A percentile compares a stretch with the other conserved stretches of the same genome.
Conservation (phyloP, 2,329 filamentous ascomycete species). For the Aspergillus transmontanensis region DNA sequence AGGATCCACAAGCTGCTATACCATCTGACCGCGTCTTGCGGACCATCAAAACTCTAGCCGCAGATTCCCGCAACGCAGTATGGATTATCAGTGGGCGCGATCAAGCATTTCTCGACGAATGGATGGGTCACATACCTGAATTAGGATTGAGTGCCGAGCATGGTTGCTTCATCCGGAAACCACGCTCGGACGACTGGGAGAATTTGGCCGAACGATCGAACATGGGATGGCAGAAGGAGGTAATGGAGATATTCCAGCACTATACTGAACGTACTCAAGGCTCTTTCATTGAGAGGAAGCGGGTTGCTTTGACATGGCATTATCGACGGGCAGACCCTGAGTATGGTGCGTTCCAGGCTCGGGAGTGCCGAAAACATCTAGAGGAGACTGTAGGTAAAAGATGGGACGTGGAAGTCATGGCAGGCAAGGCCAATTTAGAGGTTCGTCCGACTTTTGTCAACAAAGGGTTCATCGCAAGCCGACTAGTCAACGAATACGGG, state of each 20-base stretch:
- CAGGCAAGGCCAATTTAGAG: conserved; percentile 93
- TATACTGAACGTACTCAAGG: conserved; percentile 87
- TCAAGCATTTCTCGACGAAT: conserved; percentile 85
- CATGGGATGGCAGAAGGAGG: conserved; percentile 90
- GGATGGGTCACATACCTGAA: conserved; percentile 86
- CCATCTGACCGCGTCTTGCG: conserved; percentile 81
- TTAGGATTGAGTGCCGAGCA: conserved; percentile 97
- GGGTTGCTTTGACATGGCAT: conserved; percentile 94
- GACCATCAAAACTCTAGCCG: conserved; percentile 75
- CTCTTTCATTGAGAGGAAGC: conserved; percentile 91
- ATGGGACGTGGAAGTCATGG: conserved; percentile 95
- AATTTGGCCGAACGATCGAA: conserved; percentile 84
- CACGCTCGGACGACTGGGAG: conserved; percentile 76
- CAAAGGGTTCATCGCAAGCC: conserved; percentile 92
- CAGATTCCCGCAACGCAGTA: conserved; percentile 81
- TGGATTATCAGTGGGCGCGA: conserved; percentile 98
- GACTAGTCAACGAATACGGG: conserved; percentile 74
- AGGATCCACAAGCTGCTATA: conserved; percentile 84
- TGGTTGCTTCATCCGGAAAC: conserved; percentile 89
- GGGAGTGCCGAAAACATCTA: conserved; percentile 79
- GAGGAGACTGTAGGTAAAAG: conserved; percentile 73
- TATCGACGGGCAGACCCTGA: conserved; percentile 90
- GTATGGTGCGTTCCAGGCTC: conserved; percentile 76
- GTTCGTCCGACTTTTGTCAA: conserved; percentile 97
- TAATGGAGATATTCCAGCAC: conserved; percentile 80